Evolutionary conservation across 352 stramenopile species (phyloP).

Genomic region (Blastocystis sp.): DNA sequence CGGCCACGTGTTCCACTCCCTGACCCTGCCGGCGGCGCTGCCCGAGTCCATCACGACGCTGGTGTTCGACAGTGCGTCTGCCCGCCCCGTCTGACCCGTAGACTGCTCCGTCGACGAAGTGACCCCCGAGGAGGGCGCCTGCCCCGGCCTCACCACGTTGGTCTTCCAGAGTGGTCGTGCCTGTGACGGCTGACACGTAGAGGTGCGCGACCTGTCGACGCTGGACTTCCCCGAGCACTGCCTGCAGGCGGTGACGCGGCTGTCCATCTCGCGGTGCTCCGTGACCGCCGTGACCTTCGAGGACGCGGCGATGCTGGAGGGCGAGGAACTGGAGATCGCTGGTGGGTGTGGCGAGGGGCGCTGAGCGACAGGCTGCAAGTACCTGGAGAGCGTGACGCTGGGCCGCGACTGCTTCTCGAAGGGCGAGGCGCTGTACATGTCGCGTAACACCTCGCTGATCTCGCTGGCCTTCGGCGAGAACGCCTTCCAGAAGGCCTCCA

Average conservation of each 20-base stretch:
- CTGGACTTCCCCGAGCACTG: conserved; percentile 26
- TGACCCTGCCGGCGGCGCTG: neutral
- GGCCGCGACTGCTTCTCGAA: conserved; percentile 3
- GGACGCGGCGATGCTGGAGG: neutral
- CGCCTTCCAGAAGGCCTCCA: conserved; percentile 2
- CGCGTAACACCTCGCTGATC: neutral
- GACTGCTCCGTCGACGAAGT: conserved; percentile 25
- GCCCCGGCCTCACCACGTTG: neutral
- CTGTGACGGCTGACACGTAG: neutral
- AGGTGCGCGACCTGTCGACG: neutral
- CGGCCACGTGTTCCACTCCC: conserved; percentile 13
- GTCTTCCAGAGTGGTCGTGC: conserved; percentile 6
- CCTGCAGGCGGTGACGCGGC: neutral
- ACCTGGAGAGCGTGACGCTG: conserved; percentile 18
- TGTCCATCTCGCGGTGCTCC: conserved; percentile 7
- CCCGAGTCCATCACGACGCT: conserved; percentile 13
- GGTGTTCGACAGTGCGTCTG: conserved; percentile 32
- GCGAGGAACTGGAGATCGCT: conserved; percentile 18
- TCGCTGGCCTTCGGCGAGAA: conserved; percentile 9
- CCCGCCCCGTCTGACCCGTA: neutral
- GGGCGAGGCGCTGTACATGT: neutral
- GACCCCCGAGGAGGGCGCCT: conserved; percentile 10
- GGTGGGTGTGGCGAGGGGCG: neutral
- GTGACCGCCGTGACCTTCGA: neutral
- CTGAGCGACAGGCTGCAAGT: conserved; percentile 14